Base-by-base conservation (phyloP, 768 basidiomycete genomes). In the Leucosporidium creatinivorum region DNA sequence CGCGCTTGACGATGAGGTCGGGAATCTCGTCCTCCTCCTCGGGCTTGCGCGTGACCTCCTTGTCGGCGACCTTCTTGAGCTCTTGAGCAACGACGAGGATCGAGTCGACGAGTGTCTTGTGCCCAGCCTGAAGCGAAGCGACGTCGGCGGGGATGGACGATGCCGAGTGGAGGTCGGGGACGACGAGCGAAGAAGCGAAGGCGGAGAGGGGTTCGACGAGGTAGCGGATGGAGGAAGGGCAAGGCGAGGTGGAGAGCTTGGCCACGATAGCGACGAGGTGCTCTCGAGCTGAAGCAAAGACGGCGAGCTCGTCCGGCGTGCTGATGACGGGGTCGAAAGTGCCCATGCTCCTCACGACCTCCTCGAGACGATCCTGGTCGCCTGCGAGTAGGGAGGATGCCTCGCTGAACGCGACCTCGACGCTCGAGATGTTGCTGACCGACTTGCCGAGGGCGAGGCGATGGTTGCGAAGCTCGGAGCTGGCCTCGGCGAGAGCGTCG, bases 41-140 rank as follows among this genome's bases (percentile, higher is more conserved):
- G 15, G 39, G 39, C 39, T 44, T 44, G 39, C 39, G 39, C 39
- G 8, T 44, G 39, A 44, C 39, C 39, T 44, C 39, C 39, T 44
- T 44, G 4, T 64, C 62, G 51, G 47, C 62, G 18, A 65, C 25
- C 56, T 67, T 67, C 36, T 67, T 47, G 44, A 73, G 57, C 39
- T 73, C 64, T 49, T 73, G 72, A 6, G 68, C 65, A 58, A 71
- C 23, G 13, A 81, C 80, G 18, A 89, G 87, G 65, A 98, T 82
- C 52, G 83, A 79, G 23, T 83, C 83, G 56, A 83, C 81, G 23
- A 94, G 79, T 28, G 85, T 74, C 66, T 77, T 73, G 62, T 80
- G 79, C 52, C 66, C 58, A 30, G 58, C 31, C 47, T 73, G 62
- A 13, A 69, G 65, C 9, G 23, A 18, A 5, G 31, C 30, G 30